Evolutionary conservation across 2,329 filamentous ascomycete species (phyloP), one percentile per base, ranked within the genome.

Genomic region (Corynespora cassiicola): DNA sequence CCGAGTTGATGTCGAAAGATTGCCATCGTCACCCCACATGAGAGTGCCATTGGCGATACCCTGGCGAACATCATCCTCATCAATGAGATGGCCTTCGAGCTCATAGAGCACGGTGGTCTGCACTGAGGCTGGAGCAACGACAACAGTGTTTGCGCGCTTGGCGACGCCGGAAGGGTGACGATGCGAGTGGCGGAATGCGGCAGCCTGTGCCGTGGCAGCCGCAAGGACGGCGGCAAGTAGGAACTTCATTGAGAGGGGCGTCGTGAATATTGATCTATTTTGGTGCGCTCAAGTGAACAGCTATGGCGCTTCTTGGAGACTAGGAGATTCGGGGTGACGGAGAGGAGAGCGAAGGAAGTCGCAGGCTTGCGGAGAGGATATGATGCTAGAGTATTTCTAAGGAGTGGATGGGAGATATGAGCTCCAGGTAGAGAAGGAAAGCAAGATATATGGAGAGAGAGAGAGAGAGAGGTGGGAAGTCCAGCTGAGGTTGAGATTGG

Each of bases 51-150:
- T 79, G 40, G 78, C 72, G 54, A 97, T 78, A 50, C 90, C 89
- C 38, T 80, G 65, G 71, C 86, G 78, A 36, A 90, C 90, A 44
- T 90, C 79, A 0, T 79, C 69, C 44, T 79, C 70, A 36, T 75
- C 74, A 53, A 95, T 78, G 21, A 73, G 48, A 59, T 83, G 56
- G 45, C 85, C 86, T 45, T 86, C 81, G 36, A 91, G 74, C 63
- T 86, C 78, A 71, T 91, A 96, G 39, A 86, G 79, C 39, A 85
- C 81, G 53, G 84, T 79, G 34, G 82, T 84, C 20, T 78, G 73
- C 33, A 84, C 77, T 37, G 79, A 76, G 36, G 81, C 78, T 39
- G 79, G 73, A 31, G 75, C 71, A 22, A 72, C 58, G 8, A 58
- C 42, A 75, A 76, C 69, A 74, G 76, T 61, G 22, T 79, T 73